A percentile compares a stretch with the other conserved stretches of the same genome.
phyloP scores from a whole-genome alignment of 106 monocot genomes.

The Platanthera zijinensis region DNA sequence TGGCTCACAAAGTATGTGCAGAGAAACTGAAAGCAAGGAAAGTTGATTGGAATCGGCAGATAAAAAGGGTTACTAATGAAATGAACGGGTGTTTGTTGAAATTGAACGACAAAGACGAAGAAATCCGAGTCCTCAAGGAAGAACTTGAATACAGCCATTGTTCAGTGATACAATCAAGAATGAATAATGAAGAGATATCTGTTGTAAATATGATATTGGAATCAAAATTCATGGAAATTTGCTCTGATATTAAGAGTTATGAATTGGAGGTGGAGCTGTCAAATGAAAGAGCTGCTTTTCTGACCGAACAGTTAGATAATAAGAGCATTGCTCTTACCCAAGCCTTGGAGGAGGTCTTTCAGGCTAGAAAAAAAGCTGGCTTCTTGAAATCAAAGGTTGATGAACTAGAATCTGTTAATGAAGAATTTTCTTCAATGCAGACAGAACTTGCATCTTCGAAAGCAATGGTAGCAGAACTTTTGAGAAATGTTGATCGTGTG shows the following conservation, averaged over 20 bases:
- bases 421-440: conserved; percentile 22
- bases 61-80: conserved; percentile 38
- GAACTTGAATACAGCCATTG: conserved; percentile 37
- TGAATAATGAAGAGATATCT: conserved; percentile 43
- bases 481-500: conserved; percentile 17
- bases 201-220: conserved; percentile 23
- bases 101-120: conserved; percentile 27
- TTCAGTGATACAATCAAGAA: conserved; percentile 30
- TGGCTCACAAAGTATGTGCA: conserved; percentile 44
- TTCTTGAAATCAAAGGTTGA: conserved; percentile 29
- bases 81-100: conserved; percentile 33
- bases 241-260: conserved; percentile 11
- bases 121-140: conserved; percentile 26
- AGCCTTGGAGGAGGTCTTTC: conserved; percentile 13
- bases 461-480: conserved; percentile 35
- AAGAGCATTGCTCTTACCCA: conserved; percentile 26
- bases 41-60: conserved; percentile 32
- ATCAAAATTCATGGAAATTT: conserved; percentile 38
- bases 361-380: conserved; percentile 5
- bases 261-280: conserved; percentile 15
- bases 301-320: conserved; percentile 35
- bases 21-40: conserved; percentile 51
- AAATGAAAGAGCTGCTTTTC: conserved; percentile 2
- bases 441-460: conserved; percentile 32
- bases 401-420: conserved; percentile 19